Evolutionary conservation across 2,329 filamentous ascomycete genomes (phyloP).

Genomic region (Hortaea sp.): DNA sequence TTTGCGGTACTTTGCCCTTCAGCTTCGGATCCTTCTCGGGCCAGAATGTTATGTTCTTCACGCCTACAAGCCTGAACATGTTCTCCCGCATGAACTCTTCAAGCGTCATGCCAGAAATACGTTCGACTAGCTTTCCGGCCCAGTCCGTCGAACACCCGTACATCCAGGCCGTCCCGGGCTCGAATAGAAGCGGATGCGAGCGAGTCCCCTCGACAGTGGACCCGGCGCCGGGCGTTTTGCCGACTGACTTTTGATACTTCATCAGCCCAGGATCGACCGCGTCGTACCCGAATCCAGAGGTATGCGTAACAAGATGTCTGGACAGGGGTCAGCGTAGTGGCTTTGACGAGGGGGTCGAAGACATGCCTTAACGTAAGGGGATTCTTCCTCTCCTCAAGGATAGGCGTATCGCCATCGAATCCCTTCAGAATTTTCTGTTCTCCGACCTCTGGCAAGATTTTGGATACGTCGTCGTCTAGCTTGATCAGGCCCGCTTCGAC

Average conservation of each 20-base stretch:
- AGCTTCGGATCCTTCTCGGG: conserved; percentile 11
- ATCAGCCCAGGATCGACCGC: conserved; percentile 29
- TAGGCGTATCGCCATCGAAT: conserved; percentile 32
- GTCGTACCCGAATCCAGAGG: conserved; percentile 39
- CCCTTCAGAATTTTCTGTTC: conserved; percentile 39
- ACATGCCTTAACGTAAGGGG: conserved; percentile 37
- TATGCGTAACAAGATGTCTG: conserved; percentile 42
- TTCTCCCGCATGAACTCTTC: conserved; percentile 35
- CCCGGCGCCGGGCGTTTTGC: conserved; percentile 7
- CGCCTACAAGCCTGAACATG: conserved; percentile 37
- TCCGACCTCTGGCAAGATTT: conserved; percentile 39
- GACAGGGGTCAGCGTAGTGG: not conserved
- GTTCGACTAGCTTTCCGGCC: conserved; percentile 43
- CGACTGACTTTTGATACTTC: conserved; percentile 12
- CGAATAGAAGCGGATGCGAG: conserved; percentile 37
- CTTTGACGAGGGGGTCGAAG: not conserved
- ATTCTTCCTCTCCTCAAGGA: conserved; percentile 22
- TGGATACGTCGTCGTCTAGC: conserved; percentile 37
- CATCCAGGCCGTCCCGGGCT: conserved; percentile 43
- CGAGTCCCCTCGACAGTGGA: conserved; percentile 34
- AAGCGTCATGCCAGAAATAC: conserved; percentile 34
- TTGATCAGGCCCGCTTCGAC: conserved; percentile 43
- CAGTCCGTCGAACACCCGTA: conserved; percentile 43
- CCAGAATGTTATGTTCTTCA: conserved; percentile 26
- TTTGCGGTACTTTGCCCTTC: conserved; percentile 10